These are phyloP conservation scores for Pythium sp. DNA, from an alignment of 352 stramenopile species.

Conservation along the genomic window DNA sequence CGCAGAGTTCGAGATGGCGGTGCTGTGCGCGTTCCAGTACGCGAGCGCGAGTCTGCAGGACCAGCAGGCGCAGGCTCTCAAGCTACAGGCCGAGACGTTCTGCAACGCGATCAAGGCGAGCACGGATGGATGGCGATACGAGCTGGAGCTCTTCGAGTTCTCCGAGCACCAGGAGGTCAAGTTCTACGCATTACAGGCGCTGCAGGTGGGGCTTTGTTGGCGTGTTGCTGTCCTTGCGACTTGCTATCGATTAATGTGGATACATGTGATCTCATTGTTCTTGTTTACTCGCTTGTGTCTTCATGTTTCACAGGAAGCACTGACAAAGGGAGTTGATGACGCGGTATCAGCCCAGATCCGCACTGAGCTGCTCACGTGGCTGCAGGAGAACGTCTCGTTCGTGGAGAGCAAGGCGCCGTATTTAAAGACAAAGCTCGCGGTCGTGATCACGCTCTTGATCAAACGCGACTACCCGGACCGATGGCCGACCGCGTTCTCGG, in stretches of 20 bases:
- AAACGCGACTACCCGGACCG: conserved; percentile 87
- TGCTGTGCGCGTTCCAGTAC: conserved; percentile 82
- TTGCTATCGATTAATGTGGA: neutral
- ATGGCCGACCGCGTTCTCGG: conserved; percentile 84
- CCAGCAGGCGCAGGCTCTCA: conserved; percentile 53
- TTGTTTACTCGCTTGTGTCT: neutral
- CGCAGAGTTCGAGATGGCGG: conserved; percentile 69
- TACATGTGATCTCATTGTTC: neutral
- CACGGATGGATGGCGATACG: conserved; percentile 47
- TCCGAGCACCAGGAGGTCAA: conserved; percentile 75
- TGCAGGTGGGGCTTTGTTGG: conserved; percentile 29
- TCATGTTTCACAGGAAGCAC: conserved; percentile 34
- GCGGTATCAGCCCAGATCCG: conserved; percentile 49
- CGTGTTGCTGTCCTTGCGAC: neutral
- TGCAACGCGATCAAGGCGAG: conserved; percentile 57
- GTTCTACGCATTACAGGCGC: conserved; percentile 78
- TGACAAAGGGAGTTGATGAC: conserved; percentile 40
- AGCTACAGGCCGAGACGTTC: conserved; percentile 70
- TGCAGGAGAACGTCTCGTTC: conserved; percentile 55
- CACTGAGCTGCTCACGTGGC: conserved; percentile 55
- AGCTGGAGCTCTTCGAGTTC: conserved; percentile 66
- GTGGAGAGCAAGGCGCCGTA: conserved; percentile 67
- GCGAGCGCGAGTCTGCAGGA: conserved; percentile 47
- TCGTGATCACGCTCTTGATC: conserved; percentile 81
- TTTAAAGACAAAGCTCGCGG: conserved; percentile 83